Conservation (phyloP, 2,329 filamentous ascomycete species). For the Chaetomiaceae sp. region DNA sequence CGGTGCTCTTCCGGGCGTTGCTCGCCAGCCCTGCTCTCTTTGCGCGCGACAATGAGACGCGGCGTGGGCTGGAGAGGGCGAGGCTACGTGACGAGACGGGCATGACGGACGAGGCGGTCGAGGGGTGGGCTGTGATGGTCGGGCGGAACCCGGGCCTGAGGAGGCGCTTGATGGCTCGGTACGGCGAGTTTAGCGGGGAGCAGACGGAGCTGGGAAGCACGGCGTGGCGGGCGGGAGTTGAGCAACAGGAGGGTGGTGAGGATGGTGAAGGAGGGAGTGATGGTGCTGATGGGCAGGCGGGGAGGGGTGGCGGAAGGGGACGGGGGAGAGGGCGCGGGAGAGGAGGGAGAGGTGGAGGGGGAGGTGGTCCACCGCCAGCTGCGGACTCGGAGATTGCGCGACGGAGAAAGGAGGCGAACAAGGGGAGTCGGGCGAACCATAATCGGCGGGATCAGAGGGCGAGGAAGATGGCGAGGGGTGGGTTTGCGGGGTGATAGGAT, state of each 20-base stretch:
- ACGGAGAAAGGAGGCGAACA: conserved; percentile 75
- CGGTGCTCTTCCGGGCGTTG: conserved; percentile 69
- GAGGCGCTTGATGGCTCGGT: conserved; percentile 66
- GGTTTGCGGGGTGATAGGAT: conserved; percentile 32
- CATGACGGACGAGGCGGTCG: conserved; percentile 90
- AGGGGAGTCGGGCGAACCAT: conserved; percentile 79
- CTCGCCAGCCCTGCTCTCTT: conserved; percentile 63
- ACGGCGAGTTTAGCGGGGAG: conserved; percentile 59
- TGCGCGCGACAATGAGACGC: conserved; percentile 64
- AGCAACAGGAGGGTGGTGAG: conserved; percentile 50
- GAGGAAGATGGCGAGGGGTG: conserved; percentile 60
- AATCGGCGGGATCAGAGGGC: conserved; percentile 70
- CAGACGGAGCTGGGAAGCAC: conserved; percentile 64
- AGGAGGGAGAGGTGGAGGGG: conserved; percentile 46
- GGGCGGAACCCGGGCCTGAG: conserved; percentile 64
- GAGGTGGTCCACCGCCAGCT: conserved; percentile 61
- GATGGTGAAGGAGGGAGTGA: conserved; percentile 45
- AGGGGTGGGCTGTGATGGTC: conserved; percentile 91
- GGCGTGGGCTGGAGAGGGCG: conserved; percentile 58
- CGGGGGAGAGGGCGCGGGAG: conserved; percentile 43
- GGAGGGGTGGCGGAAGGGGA: conserved; percentile 41
- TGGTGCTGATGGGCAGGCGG: conserved; percentile 41
- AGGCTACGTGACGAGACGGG: conserved; percentile 70
- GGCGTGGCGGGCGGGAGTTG: conserved; percentile 55
- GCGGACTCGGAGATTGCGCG: conserved; percentile 67